Evolutionary conservation across 2,329 filamentous ascomycete genomes (phyloP), one percentile per base, ranked within the genome.

Genomic region (Hirsutella rhossiliensis): DNA sequence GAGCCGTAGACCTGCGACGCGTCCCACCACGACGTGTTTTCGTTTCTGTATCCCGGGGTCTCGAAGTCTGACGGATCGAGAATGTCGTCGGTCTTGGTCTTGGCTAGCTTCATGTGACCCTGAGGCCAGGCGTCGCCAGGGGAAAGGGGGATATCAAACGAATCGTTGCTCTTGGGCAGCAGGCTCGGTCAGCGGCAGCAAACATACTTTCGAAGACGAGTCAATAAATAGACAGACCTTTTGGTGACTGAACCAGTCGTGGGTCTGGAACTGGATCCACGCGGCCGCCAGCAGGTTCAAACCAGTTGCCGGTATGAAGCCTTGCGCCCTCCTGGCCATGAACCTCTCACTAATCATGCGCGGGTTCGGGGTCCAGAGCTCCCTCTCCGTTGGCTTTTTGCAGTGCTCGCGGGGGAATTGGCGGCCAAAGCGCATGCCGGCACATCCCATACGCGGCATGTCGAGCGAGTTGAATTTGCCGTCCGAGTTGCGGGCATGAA

Each of bases 211-310:
- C n/a, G 27, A 5, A 19, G 8, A 30, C 13, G n/a, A 19, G 3
- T 3, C 8, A 17, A 1, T 9, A 17, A 12, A 20, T 7, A 20
- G 11, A 27, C 30, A 12, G 3, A 42, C 41, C 41, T 42, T 38
- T 38, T 42, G 32, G n/a, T 42, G 41, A 12, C 9, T 27, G 15
- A 42, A 29, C 41, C 41, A 42, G 23, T 42, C 41, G n/a, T 42
- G 41, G 5, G 41, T 42, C 32, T 42, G 41, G 5, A 42, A 42
- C n/a, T 42, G 41, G 23, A 42, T 42, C 41, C 41, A 42, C 5
- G 23, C 31, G 5, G 41, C 41, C 6, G 41, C 41, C 4, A 42
- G 32, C 32, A 42, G n/a, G 13, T 42, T 42, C 2, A 42, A 32
- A 1, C 32, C 38, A 5, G 32, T 38, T 2, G 41, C 41, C 15